Conservation (phyloP, 164 flowering plant species). For the Stephania cephalantha region DNA sequence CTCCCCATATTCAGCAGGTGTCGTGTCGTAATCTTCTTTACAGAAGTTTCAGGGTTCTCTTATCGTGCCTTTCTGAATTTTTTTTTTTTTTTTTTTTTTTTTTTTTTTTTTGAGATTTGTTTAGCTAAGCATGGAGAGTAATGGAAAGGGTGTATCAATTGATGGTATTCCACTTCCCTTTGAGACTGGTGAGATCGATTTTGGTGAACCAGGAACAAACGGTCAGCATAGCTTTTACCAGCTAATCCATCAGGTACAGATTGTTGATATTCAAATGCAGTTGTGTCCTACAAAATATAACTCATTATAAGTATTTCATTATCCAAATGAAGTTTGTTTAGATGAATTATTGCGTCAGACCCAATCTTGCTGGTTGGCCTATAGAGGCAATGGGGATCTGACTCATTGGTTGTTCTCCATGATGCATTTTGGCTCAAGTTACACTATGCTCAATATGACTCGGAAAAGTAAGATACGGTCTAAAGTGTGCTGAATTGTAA, state of each 20-base stretch:
- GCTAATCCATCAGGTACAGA: conserved; percentile 83
- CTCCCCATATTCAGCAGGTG: conserved; percentile 97
- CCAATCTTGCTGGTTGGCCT: too few relatives aligned
- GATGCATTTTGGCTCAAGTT: too few relatives aligned
- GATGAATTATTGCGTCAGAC: neutral
- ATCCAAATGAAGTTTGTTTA: too few relatives aligned
- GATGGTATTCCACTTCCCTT: conserved; percentile 85
- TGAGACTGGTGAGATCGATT: conserved; percentile 97
- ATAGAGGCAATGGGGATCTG: too few relatives aligned
- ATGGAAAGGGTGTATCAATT: conserved; percentile 95
- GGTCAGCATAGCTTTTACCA: conserved; percentile 99
- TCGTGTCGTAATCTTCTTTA: neutral
- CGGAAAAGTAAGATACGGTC: too few relatives aligned
- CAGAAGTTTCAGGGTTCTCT: neutral
- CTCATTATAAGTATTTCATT: neutral
- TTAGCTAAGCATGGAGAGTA: conserved; percentile 99
- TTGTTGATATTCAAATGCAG: neutral
- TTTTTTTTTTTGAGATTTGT: neutral
- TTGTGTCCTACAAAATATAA: neutral
- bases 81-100: neutral
- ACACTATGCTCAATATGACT: too few relatives aligned
- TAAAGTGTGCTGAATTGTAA: too few relatives aligned
- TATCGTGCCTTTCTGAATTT: neutral
- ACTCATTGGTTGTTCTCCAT: too few relatives aligned
- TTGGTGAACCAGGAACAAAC: conserved; percentile 99